Conservation (phyloP, 1,284 basidiomycete species). For the Apiotrichum laibachii region DNA sequence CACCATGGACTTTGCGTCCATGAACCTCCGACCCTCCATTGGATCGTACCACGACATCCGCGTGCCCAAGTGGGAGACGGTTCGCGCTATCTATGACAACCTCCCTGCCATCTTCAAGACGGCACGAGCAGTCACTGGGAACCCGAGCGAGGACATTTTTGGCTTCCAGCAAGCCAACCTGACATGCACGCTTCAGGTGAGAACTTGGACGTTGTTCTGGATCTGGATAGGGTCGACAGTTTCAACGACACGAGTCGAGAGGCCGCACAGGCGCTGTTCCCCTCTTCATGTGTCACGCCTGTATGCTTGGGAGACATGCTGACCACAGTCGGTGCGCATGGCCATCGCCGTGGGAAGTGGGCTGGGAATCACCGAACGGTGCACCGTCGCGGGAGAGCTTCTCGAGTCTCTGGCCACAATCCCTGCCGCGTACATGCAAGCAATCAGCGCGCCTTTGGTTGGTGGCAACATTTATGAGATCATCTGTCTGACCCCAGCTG, state of each 20-base stretch:
- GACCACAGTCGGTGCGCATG: conserved; percentile 23
- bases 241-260: no score
- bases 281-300: no score
- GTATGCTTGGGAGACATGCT: no score
- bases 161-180: conserved; percentile 29
- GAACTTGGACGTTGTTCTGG: not conserved
- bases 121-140: conserved; percentile 13
- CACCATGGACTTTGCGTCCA: conserved; percentile 7
- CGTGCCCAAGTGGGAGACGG: no score
- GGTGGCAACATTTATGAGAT: no score
- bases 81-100: no score
- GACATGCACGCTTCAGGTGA: conserved; percentile 21
- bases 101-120: no score
- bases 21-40: not conserved
- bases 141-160: conserved; percentile 18
- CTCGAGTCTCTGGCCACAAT: conserved; percentile 23
- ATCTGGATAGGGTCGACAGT: not conserved
- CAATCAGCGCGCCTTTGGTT: conserved; percentile 10
- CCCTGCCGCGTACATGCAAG: conserved; percentile 26
- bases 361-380: conserved; percentile 19
- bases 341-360: conserved; percentile 19
- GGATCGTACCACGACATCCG: no score
- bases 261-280: no score
- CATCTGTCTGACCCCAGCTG: conserved; percentile 10
- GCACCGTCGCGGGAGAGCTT: conserved; percentile 25